Evolutionary conservation across 306 rosid genomes (phyloP), one percentile per base, ranked within the genome.

Genomic region (Trichosanthes truncata): DNA sequence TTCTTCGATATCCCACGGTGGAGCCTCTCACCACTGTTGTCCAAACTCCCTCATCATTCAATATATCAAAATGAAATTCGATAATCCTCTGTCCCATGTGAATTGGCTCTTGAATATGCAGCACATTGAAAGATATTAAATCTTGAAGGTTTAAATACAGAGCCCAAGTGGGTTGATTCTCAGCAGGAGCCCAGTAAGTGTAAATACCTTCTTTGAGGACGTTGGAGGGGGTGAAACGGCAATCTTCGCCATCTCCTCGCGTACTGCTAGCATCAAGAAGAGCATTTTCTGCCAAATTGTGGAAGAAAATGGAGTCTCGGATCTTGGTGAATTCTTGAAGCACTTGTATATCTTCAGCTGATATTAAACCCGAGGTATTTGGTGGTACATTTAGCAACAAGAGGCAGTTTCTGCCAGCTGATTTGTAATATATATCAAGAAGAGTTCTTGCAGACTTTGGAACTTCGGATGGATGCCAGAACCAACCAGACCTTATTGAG

Each of bases 401-500:
- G 51, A 77, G 84, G 78, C 97, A 92, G 87, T 94, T 94, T 84
- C 97, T 84, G 33, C 98, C 98, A 13, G 59, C 88, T 1, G 98
- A 88, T 62, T 89, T 90, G 84, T 92, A 94, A 90, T 91, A 94
- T 56, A 94, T 74, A 61, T 94, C 97, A 51, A 94, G 98, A 57
- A 94, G 90, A 48, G 81, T 87, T 79, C 83, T 85, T 23, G 91
- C 97, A 26, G 98, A 92, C 57, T 85, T 94, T 45, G 98, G 98
- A 81, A 21, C 78, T 84, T 94, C 92, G 3, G 89, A 88, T 41
- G 90, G 75, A 86, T 91, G 97, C 98, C 98, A 94, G 87, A 94
- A 94, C 98, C 98, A 94, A 84, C 92, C 87, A 26, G 93, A 86
- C 78, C 98, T 87, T 77, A 94, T 90, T 25, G 98, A 94, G 83